Evolutionary conservation across 2,329 filamentous ascomycete species (phyloP), one percentile per base, ranked within the genome.

Genomic region (Xylariaceae sp.): DNA sequence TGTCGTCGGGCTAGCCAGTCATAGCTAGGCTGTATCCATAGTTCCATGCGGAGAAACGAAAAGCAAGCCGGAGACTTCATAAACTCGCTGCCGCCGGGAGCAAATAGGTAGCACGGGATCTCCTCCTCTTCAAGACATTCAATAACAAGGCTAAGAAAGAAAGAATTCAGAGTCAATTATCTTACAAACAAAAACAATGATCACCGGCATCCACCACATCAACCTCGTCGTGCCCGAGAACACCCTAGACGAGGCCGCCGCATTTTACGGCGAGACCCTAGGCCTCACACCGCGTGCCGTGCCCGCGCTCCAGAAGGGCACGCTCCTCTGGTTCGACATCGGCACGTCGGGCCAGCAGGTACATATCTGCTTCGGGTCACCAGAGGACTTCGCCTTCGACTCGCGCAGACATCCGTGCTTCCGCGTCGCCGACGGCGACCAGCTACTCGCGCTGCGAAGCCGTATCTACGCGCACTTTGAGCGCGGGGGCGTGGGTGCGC

Each of bases 301-400:
- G 0, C 84, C 84, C 0, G 71, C 72, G 2, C 67, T 78, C 1
- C 82, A 85, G 65, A 75, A 73, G 55, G 77, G 75, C 11, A 76
- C 72, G 1, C 72, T 86, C 1, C 77, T 80, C 7, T 87, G 84
- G 83, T 85, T 86, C 73, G 81, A 87, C 66, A 80, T 86, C 57
- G 81, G 73, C 2, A 75, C 76, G 2, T 71, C 71, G 5, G 77
- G 78, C 1, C 82, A 85, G 67, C 82, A 85, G 71, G 74, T 86
- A 11, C 82, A 86, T 66, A 71, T 86, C 53, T 79, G 79, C 0
- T 74, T 77, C 57, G 80, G 79, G 0, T 66, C 73, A 1, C 66
- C 68, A 6, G 57, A 58, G 5, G 69, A 73, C 54, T 73, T 73
- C 58, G 64, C 67, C 23, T 52, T 62, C 51, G 70, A 73, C 4